Percentiles rank a stretch among this genome's conserved stretches.
Evolutionary conservation across 2,329 filamentous ascomycete genomes (phyloP).

Genomic region (Coniochaeta sp.): DNA sequence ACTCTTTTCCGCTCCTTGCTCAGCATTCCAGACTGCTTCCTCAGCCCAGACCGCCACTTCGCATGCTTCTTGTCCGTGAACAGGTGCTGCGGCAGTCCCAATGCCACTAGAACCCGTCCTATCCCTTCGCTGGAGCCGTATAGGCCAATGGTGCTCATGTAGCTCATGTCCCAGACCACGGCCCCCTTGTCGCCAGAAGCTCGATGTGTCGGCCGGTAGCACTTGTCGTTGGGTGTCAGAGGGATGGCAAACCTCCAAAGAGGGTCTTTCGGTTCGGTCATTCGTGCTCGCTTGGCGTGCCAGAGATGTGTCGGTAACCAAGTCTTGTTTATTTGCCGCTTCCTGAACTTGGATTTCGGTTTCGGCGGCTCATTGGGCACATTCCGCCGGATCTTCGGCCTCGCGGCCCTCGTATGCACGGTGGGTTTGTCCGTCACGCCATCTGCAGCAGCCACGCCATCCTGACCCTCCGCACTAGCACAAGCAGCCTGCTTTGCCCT

Average conservation of each 20-base stretch:
- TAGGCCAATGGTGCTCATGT: conserved; percentile 78
- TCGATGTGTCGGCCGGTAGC: conserved; percentile 80
- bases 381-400: conserved; percentile 64
- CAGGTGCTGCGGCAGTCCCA: conserved; percentile 55
- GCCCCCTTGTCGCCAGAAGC: conserved; percentile 68
- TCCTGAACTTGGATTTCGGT: conserved; percentile 64
- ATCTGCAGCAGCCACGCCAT: conserved; percentile 4
- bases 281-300: conserved; percentile 84
- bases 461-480: conserved; percentile 7
- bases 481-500: conserved; percentile 22
- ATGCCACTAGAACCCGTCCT: conserved; percentile 53
- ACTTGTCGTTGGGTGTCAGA: conserved; percentile 79
- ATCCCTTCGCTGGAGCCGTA: conserved; percentile 60
- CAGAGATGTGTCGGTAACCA: conserved; percentile 94
- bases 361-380: conserved; percentile 52
- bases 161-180: conserved; percentile 89
- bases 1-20: conserved; percentile 45
- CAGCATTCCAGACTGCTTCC: conserved; percentile 41
- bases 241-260: conserved; percentile 90
- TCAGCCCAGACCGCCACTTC: conserved; percentile 58
- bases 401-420: conserved; percentile 33
- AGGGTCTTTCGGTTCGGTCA: conserved; percentile 71
- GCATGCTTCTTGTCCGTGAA: conserved; percentile 56
- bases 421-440: background rate
- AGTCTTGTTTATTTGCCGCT: conserved; percentile 79